Percentiles rank a stretch among this genome's conserved stretches.
These are phyloP conservation scores for Botrytis elliptica DNA, from an alignment of 2,329 filamentous ascomycete genomes.

Conservation along the genomic window DNA sequence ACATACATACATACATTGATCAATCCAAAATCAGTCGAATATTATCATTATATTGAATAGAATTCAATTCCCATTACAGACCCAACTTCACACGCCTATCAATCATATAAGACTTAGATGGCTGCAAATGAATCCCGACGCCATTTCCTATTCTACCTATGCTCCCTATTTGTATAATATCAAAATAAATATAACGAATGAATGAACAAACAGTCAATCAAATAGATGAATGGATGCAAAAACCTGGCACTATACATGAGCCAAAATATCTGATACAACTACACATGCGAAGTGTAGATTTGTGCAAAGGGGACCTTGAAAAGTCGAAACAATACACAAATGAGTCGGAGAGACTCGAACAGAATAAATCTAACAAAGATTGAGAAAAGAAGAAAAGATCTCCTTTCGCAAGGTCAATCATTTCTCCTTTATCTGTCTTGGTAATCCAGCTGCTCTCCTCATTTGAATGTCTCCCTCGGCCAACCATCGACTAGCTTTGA, in stretches of 20 bases:
- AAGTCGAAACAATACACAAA: slow-evolving; percentile 14
- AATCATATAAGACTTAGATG: slow-evolving; percentile 6
- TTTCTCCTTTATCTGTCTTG: slow-evolving; percentile 45
- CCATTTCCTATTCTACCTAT: slow-evolving; percentile 13
- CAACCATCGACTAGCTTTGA: slow-evolving; percentile 89
- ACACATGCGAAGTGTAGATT: slow-evolving; percentile 19
- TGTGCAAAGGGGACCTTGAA: neutral
- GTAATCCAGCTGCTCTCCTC: slow-evolving; percentile 56
- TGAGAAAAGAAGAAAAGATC: neutral
- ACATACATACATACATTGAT: neutral
- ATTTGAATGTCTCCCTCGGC: slow-evolving; percentile 82
- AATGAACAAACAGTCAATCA: neutral
- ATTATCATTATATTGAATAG: slow-evolving; percentile 5
- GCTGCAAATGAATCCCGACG: neutral
- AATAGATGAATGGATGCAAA: neutral
- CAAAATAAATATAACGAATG: slow-evolving; percentile 9
- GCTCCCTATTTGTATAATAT: slow-evolving; percentile 13
- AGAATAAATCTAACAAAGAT: slow-evolving; percentile 1
- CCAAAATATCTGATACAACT: slow-evolving; percentile 21
- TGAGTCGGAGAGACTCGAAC: slow-evolving; percentile 20
- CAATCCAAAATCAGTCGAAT: neutral
- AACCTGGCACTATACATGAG: slow-evolving; percentile 12
- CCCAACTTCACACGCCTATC: slow-evolving; percentile 1
- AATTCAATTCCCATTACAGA: neutral
- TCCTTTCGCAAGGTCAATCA: slow-evolving; percentile 19